A percentile compares a stretch with the other conserved stretches of the same genome.
phyloP scores from a whole-genome alignment of 495 filamentous ascomycete genomes.

The Immersiella caudata region DNA sequence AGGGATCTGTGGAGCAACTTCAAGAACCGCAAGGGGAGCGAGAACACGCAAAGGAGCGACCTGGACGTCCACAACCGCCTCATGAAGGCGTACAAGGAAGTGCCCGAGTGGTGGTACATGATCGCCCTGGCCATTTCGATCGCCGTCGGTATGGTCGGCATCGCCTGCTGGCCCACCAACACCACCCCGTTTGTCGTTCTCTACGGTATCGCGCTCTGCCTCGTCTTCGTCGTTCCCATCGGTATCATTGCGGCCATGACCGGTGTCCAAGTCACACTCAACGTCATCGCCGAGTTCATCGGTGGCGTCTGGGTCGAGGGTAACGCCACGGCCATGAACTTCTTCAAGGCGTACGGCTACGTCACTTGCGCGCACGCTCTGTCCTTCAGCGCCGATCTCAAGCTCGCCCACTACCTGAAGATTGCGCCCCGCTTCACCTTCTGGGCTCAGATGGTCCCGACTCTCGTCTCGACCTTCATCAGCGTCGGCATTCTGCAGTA shows the following conservation, averaged over 20 bases:
- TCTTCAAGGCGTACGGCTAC: conserved; percentile 49
- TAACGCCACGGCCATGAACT: conserved; percentile 50
- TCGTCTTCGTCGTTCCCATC: conserved; percentile 47
- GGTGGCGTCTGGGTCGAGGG: conserved; percentile 46
- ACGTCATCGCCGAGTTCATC: conserved; percentile 51
- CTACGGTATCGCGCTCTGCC: conserved; percentile 47
- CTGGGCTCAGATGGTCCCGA: conserved; percentile 48
- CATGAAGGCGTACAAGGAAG: conserved; percentile 45
- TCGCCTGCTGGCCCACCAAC: conserved; percentile 45
- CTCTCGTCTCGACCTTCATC: conserved; percentile 45
- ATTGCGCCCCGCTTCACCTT: conserved; percentile 49
- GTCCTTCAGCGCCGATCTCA: conserved; percentile 44
- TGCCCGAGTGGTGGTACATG: conserved; percentile 50
- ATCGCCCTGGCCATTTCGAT: conserved; percentile 37
- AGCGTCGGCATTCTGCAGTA: conserved; percentile 46
- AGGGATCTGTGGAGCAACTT: conserved; percentile 34
- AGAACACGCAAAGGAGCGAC: conserved; percentile 23
- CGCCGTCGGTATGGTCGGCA: conserved; percentile 41
- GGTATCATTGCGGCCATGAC: conserved; percentile 50
- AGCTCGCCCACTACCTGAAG: conserved; percentile 50
- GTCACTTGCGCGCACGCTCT: conserved; percentile 47
- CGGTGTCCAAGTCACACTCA: conserved; percentile 46
- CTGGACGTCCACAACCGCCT: conserved; percentile 44
- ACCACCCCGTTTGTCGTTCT: conserved; percentile 46
- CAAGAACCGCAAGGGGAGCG: conserved; percentile 21